A percentile compares a stretch with the other conserved stretches of the same genome.
These are phyloP conservation scores for Cryphonectria naterciae DNA, from an alignment of 2,329 filamentous ascomycete species.

Conservation along the genomic window DNA sequence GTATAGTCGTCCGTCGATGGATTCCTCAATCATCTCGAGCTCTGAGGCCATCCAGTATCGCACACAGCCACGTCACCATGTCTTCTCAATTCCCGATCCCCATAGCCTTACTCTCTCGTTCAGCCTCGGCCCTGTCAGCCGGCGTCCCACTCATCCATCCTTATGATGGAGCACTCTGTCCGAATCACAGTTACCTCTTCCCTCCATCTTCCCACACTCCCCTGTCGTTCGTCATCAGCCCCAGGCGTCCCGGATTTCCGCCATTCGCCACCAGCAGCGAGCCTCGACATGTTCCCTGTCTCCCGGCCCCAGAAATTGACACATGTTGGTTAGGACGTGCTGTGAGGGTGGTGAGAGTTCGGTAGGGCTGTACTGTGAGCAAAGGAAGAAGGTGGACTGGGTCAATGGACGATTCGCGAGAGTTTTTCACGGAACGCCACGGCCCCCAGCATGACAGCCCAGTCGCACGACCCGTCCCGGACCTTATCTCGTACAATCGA, in stretches of 20 bases:
- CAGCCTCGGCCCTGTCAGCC: conserved; percentile 2
- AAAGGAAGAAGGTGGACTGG: not conserved
- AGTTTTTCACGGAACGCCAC: too few relatives aligned
- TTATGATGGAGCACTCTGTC: not conserved
- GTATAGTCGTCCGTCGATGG: not conserved
- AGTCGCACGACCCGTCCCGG: not conserved
- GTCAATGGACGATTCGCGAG: too few relatives aligned
- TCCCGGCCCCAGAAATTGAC: conserved; percentile 34
- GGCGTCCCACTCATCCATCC: not conserved
- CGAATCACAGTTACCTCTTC: not conserved
- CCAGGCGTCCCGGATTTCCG: not conserved
- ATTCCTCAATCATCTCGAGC: not conserved
- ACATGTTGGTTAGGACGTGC: not conserved
- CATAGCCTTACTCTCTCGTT: not conserved
- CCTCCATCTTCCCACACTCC: not conserved
- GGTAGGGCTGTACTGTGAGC: not conserved
- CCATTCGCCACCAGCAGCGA: not conserved
- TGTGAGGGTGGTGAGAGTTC: conserved; percentile 13
- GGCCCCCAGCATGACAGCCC: not conserved
- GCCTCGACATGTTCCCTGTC: conserved; percentile 19
- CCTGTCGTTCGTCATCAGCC: not conserved
- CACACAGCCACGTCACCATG: not conserved
- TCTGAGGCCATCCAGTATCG: not conserved
- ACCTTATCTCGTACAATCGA: not conserved
- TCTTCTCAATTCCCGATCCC: not conserved